Evolutionary conservation across 768 basidiomycete genomes (phyloP).

Genomic region (Mycena olivaceomarginata): DNA sequence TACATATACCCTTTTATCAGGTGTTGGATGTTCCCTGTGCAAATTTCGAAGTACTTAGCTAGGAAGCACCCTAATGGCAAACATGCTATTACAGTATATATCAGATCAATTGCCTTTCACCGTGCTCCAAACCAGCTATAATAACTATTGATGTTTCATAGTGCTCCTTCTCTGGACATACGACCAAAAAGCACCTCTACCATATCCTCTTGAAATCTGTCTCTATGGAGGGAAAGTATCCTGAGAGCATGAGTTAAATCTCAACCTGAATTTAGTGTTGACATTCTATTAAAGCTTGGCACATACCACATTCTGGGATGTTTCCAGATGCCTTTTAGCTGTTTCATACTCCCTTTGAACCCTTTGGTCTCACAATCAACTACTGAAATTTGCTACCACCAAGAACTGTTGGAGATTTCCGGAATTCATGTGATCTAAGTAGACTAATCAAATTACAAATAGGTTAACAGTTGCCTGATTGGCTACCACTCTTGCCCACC

Average conservation of each 20-base stretch:
- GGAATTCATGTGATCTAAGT: too few species aligned
- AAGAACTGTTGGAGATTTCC: too few species aligned
- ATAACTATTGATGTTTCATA: conserved; percentile 15
- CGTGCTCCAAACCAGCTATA: too few species aligned
- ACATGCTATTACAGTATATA: too few species aligned
- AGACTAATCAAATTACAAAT: too few species aligned
- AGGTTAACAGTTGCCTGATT: too few species aligned
- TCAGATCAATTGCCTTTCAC: too few species aligned
- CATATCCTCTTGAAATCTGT: conserved; percentile 6
- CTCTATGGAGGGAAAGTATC: too few species aligned
- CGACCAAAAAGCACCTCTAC: conserved; percentile 16
- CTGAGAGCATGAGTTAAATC: not conserved
- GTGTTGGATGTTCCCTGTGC: not conserved
- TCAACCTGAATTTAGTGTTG: conserved; percentile 4
- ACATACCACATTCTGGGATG: conserved; percentile 21
- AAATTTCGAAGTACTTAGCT: not conserved
- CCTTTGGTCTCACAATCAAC: conserved; percentile 12
- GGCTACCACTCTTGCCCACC: not conserved
- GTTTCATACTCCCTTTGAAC: conserved; percentile 19
- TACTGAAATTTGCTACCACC: too few species aligned
- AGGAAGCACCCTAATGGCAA: too few species aligned
- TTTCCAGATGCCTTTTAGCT: conserved; percentile 18
- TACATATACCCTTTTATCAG: not conserved
- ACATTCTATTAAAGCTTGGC: conserved; percentile 7
- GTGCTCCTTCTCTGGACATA: conserved; percentile 8